Evolutionary conservation across 2,329 filamentous ascomycete genomes (phyloP).

Genomic region (Diaporthe aspalathi): DNA sequence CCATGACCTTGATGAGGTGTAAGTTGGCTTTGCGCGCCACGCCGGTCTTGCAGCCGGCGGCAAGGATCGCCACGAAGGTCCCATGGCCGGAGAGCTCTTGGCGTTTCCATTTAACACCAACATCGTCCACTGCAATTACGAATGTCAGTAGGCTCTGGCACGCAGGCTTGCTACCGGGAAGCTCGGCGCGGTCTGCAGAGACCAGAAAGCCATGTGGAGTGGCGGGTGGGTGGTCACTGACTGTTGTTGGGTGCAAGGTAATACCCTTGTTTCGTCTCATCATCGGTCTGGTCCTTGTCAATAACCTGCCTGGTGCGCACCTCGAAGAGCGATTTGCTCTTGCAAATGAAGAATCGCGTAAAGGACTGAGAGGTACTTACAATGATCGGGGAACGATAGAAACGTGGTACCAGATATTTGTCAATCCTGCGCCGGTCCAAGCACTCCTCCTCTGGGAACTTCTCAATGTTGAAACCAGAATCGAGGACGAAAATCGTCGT

Average conservation of each 20-base stretch:
- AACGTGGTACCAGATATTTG: background rate
- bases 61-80: slow-evolving; percentile 1
- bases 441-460: slow-evolving; percentile 3
- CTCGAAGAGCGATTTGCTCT: too few species aligned
- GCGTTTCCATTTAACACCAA: background rate
- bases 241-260: background rate
- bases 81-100: background rate
- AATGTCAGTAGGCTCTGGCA: background rate
- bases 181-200: background rate
- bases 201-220: too few species aligned
- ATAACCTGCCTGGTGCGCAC: too few species aligned
- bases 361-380: too few species aligned
- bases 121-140: background rate
- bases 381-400: too few species aligned
- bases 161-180: too few species aligned
- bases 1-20: background rate
- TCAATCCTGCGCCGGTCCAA: slow-evolving; percentile 5
- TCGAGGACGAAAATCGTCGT: slow-evolving; percentile 4
- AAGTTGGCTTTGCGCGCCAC: slow-evolving; percentile 9
- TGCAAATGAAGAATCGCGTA: too few species aligned
- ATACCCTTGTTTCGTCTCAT: background rate
- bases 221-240: background rate
- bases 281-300: too few species aligned
- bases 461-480: background rate
- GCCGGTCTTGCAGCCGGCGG: slow-evolving; percentile 15